phyloP scores from a whole-genome alignment of 164 flowering plant genomes.

The Nelumbo lutea region DNA sequence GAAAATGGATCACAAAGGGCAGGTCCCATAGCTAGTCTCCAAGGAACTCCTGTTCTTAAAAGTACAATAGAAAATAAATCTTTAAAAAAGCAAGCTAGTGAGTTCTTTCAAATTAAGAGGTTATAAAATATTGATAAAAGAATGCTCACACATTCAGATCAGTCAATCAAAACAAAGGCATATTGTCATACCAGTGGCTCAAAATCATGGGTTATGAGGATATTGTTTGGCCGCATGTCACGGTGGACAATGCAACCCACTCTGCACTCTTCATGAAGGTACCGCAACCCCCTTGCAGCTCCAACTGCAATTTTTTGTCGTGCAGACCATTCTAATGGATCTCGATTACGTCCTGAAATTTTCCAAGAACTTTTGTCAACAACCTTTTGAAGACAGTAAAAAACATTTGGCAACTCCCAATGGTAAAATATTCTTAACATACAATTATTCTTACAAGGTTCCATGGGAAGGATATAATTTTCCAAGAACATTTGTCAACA shows the following conservation, averaged over 20 bases:
- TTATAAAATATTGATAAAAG: neutral
- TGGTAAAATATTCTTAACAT: neutral
- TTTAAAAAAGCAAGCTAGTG: neutral
- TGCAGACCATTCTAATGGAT: slow-evolving; percentile 68
- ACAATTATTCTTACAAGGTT: too few relatives aligned
- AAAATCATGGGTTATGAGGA: slow-evolving; percentile 96
- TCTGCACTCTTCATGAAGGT: slow-evolving; percentile 96
- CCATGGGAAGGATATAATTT: neutral
- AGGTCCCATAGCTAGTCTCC: too few relatives aligned
- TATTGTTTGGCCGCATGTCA: slow-evolving; percentile 95
- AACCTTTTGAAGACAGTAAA: neutral
- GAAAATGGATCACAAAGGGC: too few relatives aligned
- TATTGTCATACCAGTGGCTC: slow-evolving; percentile 63
- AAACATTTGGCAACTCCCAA: neutral
- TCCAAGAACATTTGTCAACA: neutral
- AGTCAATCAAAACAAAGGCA: neutral
- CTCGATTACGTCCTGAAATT: slow-evolving; percentile 42
- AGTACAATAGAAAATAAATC: neutral
- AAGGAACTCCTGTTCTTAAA: neutral
- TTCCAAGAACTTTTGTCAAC: neutral
- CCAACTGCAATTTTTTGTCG: slow-evolving; percentile 90
- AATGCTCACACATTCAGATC: neutral
- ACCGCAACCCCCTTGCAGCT: slow-evolving; percentile 94
- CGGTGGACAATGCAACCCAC: slow-evolving; percentile 97
- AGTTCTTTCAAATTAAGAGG: neutral